Evolutionary conservation across 1,139 yeast genomes (phyloP), one percentile per base, ranked within the genome.

Genomic region (Torulaspora globosa): DNA sequence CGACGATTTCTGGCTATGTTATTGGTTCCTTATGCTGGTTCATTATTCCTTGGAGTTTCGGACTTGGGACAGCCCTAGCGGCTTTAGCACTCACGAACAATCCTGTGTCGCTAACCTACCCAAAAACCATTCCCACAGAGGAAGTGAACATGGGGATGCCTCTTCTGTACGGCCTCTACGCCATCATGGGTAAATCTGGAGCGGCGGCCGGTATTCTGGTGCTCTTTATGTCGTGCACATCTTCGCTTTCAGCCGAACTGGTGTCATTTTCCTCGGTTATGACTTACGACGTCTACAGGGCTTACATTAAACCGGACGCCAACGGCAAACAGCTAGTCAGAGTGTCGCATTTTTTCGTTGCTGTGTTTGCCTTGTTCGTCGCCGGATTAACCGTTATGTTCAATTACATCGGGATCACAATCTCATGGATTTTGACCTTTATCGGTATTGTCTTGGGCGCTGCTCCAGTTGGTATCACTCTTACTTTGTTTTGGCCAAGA

Each of bases 241-340:
- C 79, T 24, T 80, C 81, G 37, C 71, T 75, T 70, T 73, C 78
- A 40, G 78, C 81, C 10, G 81, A 77, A 59, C 70, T 76, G 56
- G 73, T 77, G 60, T 78, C 80, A 3, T 77, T 76, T n/a, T 75
- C 80, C 3, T 70, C 79, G 12, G 70, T 77, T 37, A 67, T 69
- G 55, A 74, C 81, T 30, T 77, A 75, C 56, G 81, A 77, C 61
- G 67, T 77, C 48, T 76, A 73, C 67, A 67, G 80, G 62, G 66
- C 74, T 37, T 76, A 77, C 57, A 57, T 76, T 47, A 72, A 75
- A 49, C 81, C 81, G 12, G 60, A 68, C 26, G 81, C 80, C 26
- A 59, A 69, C 11, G 80, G 80, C 47, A 73, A 72, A 56, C 68
- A 69, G 54, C 67, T 77, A 56, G 74, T 77, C 46, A 56, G 65